These are phyloP conservation scores for Fusarium sp. DNA, from an alignment of 2,329 filamentous ascomycete genomes.

Conservation along the genomic window DNA sequence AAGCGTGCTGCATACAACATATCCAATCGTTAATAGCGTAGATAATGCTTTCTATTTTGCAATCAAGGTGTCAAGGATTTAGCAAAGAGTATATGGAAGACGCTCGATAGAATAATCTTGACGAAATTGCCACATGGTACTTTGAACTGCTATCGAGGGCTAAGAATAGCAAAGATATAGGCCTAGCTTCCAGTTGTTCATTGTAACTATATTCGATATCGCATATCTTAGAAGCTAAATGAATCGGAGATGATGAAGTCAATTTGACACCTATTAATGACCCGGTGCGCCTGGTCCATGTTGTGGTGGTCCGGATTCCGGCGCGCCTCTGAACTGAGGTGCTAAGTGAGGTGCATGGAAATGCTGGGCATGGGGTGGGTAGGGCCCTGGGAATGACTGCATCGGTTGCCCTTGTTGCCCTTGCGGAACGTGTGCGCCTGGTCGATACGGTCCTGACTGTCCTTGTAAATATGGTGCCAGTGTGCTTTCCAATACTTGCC, in stretches of 20 bases:
- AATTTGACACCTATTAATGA: not conserved
- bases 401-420: constrained; percentile 26
- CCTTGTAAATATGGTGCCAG: constrained; percentile 48
- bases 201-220: not conserved
- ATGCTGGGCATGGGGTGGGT: constrained; percentile 21
- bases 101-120: not conserved
- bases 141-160: not conserved
- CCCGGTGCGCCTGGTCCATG: constrained; percentile 17
- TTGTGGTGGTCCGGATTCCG: constrained; percentile 18
- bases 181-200: not conserved
- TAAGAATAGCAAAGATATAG: not conserved
- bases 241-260: not conserved
- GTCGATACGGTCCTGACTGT: constrained; percentile 25
- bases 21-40: not conserved
- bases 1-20: not conserved
- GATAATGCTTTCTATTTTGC: not conserved
- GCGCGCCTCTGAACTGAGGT: constrained; percentile 37
- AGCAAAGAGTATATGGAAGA: not conserved
- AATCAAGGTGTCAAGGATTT: not conserved
- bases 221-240: not conserved
- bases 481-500: constrained; percentile 50
- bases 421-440: constrained; percentile 16
- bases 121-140: not conserved
- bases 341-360: constrained; percentile 38
- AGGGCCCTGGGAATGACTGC: constrained; percentile 13